Percentiles rank a stretch among this genome's conserved stretches.
phyloP scores from a whole-genome alignment of 1,284 basidiomycete species.

The Termitomyces sp. region DNA sequence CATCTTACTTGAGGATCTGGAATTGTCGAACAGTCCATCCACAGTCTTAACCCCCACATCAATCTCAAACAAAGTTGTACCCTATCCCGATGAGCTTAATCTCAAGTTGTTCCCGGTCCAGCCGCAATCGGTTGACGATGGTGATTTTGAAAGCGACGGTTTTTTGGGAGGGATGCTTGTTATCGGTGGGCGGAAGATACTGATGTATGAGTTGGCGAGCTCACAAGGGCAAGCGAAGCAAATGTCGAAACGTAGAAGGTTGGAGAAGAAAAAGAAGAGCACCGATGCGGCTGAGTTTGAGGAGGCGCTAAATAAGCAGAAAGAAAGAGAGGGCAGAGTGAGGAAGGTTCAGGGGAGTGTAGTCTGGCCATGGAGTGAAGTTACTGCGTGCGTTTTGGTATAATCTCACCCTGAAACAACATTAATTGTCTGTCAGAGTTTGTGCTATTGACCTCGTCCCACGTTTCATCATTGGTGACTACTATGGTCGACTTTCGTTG shows the following conservation, averaged over 20 bases:
- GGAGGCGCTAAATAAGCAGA: conserved; percentile 59
- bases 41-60: conserved; percentile 40
- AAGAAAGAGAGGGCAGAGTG: conserved; percentile 47
- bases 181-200: conserved; percentile 56
- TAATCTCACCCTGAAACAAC: not conserved
- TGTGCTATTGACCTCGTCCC: conserved; percentile 40
- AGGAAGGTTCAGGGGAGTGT: conserved; percentile 48
- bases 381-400: conserved; percentile 47
- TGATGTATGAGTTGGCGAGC: conserved; percentile 53
- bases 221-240: conserved; percentile 45
- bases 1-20: conserved; percentile 41
- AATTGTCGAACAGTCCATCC: conserved; percentile 50
- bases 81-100: conserved; percentile 34
- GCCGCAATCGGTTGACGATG: conserved; percentile 19
- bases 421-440: conserved; percentile 34
- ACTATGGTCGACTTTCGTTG: conserved; percentile 68
- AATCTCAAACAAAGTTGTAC: conserved; percentile 33
- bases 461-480: conserved; percentile 70
- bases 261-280: conserved; percentile 46
- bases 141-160: conserved; percentile 25
- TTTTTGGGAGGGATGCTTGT: conserved; percentile 66
- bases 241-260: conserved; percentile 44
- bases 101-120: conserved; percentile 45
- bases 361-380: conserved; percentile 69
- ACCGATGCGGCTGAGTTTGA: conserved; percentile 35